A percentile compares a stretch with the other conserved stretches of the same genome.
These are phyloP conservation scores for Hyphopichia wangnamkhiaoensis DNA, from an alignment of 1,139 yeast species.

Conservation along the genomic window DNA sequence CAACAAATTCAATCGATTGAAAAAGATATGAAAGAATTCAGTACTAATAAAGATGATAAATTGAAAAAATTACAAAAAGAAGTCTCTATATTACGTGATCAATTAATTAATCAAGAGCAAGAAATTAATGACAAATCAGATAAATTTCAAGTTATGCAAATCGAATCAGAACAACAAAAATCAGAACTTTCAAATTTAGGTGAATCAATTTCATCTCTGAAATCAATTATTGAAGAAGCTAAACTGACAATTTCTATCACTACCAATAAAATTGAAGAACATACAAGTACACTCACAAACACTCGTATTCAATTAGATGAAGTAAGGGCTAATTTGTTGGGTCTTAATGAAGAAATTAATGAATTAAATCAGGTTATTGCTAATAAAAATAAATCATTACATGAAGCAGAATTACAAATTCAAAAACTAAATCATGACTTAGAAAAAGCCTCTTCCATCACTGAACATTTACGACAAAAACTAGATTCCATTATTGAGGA, in stretches of 20 bases:
- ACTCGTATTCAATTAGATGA: slow-evolving; percentile 51
- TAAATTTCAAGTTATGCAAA: slow-evolving; percentile 61
- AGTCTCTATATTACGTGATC: slow-evolving; percentile 38
- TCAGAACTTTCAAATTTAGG: slow-evolving; percentile 53
- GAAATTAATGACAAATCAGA: slow-evolving; percentile 50
- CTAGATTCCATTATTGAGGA: slow-evolving; percentile 54
- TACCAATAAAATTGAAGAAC: slow-evolving; percentile 26
- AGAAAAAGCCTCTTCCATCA: slow-evolving; percentile 53
- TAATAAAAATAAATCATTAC: slow-evolving; percentile 51
- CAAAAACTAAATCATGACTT: slow-evolving; percentile 67
- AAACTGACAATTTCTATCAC: slow-evolving; percentile 29
- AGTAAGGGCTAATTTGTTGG: slow-evolving; percentile 64
- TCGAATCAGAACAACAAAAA: slow-evolving; percentile 70
- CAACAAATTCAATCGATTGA: slow-evolving; percentile 60
- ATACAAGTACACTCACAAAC: slow-evolving; percentile 30
- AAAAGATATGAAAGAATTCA: slow-evolving; percentile 81
- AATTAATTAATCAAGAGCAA: slow-evolving; percentile 41
- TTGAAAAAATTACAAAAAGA: slow-evolving; percentile 67
- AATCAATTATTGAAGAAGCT: slow-evolving; percentile 39
- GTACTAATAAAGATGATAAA: slow-evolving; percentile 76
- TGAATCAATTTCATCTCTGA: slow-evolving; percentile 40
- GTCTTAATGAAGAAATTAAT: slow-evolving; percentile 75
- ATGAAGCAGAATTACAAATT: slow-evolving; percentile 52
- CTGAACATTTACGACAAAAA: slow-evolving; percentile 39
- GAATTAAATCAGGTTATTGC: slow-evolving; percentile 59